Base-by-base conservation (phyloP, 148 eudicot genomes). In the Rhododendron mucronatum region DNA sequence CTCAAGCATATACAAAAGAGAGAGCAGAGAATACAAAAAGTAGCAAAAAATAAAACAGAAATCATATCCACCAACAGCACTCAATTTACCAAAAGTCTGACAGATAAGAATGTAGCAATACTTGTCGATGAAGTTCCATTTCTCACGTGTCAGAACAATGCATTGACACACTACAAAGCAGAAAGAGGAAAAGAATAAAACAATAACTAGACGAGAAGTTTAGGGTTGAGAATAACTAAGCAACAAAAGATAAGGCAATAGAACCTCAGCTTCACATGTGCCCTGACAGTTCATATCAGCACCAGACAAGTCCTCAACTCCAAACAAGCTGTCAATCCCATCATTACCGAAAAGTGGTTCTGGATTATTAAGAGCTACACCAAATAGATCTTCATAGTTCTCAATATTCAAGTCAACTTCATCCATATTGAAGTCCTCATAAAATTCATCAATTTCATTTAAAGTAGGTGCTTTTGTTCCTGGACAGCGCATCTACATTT, bases 341-440 rank as follows among this genome's bases (percentile, higher is more conserved):
- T 89, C 90, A 86, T 85, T 78, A 37, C 89, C 88, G 39, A 92
- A 91, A 74, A 89, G 90, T 45, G 85, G 85, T 23, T 88, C 85
- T 1, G 94, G 91, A 85, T 89, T 81, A 84, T 91, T 76, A 55
- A 84, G 88, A 82, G 87, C 87, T 41, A n/a, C 89, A 61, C 90
- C 92, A 89, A 91, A 90, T 50, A 91, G 87, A 79, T 91, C 94
- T 82, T 92, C 93, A 80, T 91, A 92, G 57, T 92, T 91, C 84
- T 90, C 93, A 89, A 92, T 87, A 84, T 84, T 85, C 75, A 92
- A 82, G 84, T 90, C 93, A 81, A 85, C 84, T 77, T 91, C 93
- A 86, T 92, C 91, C 87, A 91, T 86, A 89, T 87, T 87, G 33
- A 89, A 90, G 82, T 89, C 86, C 77, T 85, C 91, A 69, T 83